Percentiles rank a stretch among this genome's conserved stretches.
Conservation (phyloP, 768 basidiomycete genomes). For the Dioszegia aurantiaca region DNA sequence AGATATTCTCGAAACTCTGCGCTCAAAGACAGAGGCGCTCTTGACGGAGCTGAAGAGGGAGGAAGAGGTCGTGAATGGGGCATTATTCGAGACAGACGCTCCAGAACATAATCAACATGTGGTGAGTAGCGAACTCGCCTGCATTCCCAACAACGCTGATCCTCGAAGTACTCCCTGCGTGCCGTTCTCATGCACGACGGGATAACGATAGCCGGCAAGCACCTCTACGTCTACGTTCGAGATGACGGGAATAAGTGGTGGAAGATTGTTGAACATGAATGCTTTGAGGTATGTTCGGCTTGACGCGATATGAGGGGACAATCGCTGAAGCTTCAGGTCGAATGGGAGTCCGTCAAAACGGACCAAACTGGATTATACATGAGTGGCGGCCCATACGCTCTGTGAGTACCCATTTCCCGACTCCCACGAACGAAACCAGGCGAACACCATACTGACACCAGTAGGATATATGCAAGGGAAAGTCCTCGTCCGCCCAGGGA, state of each 20-base stretch:
- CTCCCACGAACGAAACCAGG: too few relatives aligned
- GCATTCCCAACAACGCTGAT: constrained; percentile 6
- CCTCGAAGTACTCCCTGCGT: constrained; percentile 28
- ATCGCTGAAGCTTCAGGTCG: too few relatives aligned
- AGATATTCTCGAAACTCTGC: constrained; percentile 20
- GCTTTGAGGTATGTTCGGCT: constrained; percentile 18
- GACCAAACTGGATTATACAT: constrained; percentile 42
- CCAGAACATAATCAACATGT: constrained; percentile 31
- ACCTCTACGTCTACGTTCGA: constrained; percentile 36
- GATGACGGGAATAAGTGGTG: constrained; percentile 36
- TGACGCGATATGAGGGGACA: too few relatives aligned
- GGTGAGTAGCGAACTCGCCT: constrained; percentile 20
- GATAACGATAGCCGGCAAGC: constrained; percentile 24
- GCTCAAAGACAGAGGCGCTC: constrained; percentile 16
- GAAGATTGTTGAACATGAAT: constrained; percentile 40
- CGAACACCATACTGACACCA: background rate
- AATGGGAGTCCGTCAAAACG: constrained; percentile 25
- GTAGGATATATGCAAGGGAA: background rate
- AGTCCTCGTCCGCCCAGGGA: background rate
- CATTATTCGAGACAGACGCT: constrained; percentile 37
- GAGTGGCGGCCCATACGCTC: constrained; percentile 41
- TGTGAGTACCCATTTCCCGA: too few relatives aligned
- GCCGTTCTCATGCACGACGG: constrained; percentile 40
- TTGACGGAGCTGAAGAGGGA: constrained; percentile 25
- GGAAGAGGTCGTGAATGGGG: constrained; percentile 17